Conservation (phyloP, 2,329 filamentous ascomycete species). For the Hymenoscyphus albidus region DNA sequence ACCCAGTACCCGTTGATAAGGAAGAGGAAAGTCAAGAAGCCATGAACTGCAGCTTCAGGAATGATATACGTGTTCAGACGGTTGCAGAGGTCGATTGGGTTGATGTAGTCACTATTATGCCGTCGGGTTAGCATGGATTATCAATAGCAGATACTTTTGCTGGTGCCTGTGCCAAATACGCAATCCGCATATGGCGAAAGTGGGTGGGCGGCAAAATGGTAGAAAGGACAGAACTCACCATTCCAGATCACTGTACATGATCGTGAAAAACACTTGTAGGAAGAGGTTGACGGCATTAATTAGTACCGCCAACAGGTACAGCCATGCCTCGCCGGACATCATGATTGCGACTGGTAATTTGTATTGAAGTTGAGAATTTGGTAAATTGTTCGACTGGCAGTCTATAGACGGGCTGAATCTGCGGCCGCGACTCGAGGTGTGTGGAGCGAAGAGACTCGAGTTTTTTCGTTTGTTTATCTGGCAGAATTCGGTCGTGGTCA, state of each 20-base stretch:
- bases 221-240: slow-evolving; percentile 61
- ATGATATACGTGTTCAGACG: slow-evolving; percentile 99
- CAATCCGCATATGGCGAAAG: neutral
- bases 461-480: neutral
- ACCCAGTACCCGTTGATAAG: slow-evolving; percentile 99
- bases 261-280: slow-evolving; percentile 99
- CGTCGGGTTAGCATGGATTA: slow-evolving; percentile 13
- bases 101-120: slow-evolving; percentile 85
- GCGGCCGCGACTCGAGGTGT: neutral
- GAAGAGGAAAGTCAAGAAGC: slow-evolving; percentile 91
- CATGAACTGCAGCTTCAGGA: slow-evolving; percentile 95
- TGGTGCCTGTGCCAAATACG: neutral
- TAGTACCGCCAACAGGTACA: slow-evolving; percentile 95
- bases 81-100: slow-evolving; percentile 99
- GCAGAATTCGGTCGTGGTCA: neutral
- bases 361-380: slow-evolving; percentile 2
- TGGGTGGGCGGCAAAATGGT: neutral
- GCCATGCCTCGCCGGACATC: slow-evolving; percentile 98
- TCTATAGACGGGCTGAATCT: neutral
- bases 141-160: slow-evolving; percentile 30
- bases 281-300: slow-evolving; percentile 99
- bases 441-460: neutral
- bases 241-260: slow-evolving; percentile 99
- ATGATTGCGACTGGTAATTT: slow-evolving; percentile 35
- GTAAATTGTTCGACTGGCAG: neutral